Evolutionary conservation across 2,329 filamentous ascomycete species (phyloP).

Genomic region (Penicillium verrucosum): DNA sequence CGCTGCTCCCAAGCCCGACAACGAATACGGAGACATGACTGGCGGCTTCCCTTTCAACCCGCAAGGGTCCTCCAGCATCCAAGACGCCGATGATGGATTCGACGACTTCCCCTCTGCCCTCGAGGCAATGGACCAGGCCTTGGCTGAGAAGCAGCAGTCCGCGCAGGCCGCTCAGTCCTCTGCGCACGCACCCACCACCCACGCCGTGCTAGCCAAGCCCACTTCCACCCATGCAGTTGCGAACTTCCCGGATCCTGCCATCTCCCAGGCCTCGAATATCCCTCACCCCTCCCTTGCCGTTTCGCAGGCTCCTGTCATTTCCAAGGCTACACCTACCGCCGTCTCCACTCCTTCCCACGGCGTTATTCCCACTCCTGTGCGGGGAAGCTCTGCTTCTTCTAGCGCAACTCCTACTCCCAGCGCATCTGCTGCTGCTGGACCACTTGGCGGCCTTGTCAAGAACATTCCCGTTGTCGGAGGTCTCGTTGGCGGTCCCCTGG

Average conservation of each 20-base stretch:
- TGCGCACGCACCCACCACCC: neutral
- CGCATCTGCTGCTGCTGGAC: neutral
- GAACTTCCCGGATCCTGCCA: neutral
- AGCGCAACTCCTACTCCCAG: conserved; percentile 9
- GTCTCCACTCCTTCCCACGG: neutral
- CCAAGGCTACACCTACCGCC: neutral
- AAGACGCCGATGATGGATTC: conserved; percentile 15
- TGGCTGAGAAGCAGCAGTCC: conserved; percentile 4
- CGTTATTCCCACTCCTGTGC: neutral
- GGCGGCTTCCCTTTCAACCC: conserved; percentile 19
- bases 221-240: too few relatives aligned
- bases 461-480: conserved; percentile 8
- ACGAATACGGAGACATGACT: conserved; percentile 2
- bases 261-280: neutral
- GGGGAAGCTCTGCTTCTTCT: conserved; percentile 11
- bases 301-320: neutral
- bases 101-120: conserved; percentile 15
- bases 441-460: neutral
- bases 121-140: conserved; percentile 13
- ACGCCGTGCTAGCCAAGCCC: neutral
- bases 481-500: conserved; percentile 3
- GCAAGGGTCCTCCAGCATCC: conserved; percentile 1
- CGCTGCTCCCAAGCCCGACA: conserved; percentile 7
- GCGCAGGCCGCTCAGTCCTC: neutral
- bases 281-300: neutral